Conservation (phyloP, 164 flowering plant genomes). For the Stephania cephalantha region DNA sequence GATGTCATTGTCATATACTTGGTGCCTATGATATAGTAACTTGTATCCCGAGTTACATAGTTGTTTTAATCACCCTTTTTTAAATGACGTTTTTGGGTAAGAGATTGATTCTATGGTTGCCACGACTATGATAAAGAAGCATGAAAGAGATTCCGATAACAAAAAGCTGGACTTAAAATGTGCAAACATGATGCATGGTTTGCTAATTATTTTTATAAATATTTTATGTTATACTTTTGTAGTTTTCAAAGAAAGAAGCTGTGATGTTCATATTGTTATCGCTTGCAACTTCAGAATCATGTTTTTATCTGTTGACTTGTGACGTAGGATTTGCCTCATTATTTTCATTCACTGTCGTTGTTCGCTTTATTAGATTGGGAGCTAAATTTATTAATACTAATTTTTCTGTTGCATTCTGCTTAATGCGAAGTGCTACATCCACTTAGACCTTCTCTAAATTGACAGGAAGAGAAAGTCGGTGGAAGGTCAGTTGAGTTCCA, state of each 20-base stretch:
- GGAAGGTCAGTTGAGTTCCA: constrained; percentile 46
- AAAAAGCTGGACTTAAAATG: too few relatives aligned
- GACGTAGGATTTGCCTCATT: not conserved
- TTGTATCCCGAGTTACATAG: not conserved
- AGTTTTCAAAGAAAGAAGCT: too few relatives aligned
- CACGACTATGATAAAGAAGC: not conserved
- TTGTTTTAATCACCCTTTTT: not conserved
- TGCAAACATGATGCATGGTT: too few relatives aligned
- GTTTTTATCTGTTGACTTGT: not conserved
- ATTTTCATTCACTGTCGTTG: not conserved
- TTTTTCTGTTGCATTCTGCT: not conserved
- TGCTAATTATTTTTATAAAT: too few relatives aligned
- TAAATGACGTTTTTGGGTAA: not conserved
- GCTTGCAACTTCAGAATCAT: not conserved
- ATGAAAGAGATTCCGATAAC: not conserved
- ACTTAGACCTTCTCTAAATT: constrained; percentile 9
- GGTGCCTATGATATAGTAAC: not conserved
- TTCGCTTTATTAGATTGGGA: too few relatives aligned
- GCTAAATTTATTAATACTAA: not conserved
- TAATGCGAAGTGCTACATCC: not conserved
- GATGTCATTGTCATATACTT: not conserved
- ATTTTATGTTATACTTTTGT: too few relatives aligned
- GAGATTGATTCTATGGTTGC: not conserved
- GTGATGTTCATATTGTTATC: not conserved
- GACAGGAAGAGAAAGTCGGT: constrained; percentile 63